Base-by-base conservation (phyloP, 148 eudicot genomes). In the Nyssa sinensis region DNA sequence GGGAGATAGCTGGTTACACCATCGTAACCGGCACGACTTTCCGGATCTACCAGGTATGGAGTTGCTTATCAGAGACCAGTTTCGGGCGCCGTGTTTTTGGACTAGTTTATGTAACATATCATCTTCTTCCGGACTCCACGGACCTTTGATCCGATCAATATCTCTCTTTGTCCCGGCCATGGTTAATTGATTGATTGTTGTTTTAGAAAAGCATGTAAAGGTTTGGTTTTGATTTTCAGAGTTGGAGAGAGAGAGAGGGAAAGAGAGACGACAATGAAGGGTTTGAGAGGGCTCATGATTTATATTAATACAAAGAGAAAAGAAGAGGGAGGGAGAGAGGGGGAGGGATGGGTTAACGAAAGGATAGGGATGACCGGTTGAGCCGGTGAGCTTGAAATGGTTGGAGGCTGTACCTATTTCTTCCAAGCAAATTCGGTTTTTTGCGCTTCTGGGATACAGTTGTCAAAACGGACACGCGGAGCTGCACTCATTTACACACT, bases 21-120 rank as follows among this genome's bases (percentile, higher is more conserved):
- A n/a, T n/a, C n/a, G 77, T 3, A 89, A 64, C 5, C 94, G 74
- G 51, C 94, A 90, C 1, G 89, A 86, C 28, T 90, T 90, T 0
- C 94, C 91, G 71, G 91, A 82, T 17, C 91, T 69, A 0, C 94
- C 94, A 0, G 91, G 88, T 3, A 90, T 88, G 0, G 91, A 84
- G 55, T 84, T 88, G 83, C 91, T 84, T 28, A 90, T 88, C 33
- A 84, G 11, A 4, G 94, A 84, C 94, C 94, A 90, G 78, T 88
- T 90, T 47, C 91, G 58, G 0, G 94, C 86, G 24, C 94, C 94
- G 78, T 82, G 87, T 60, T 86, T 81, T 14, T 86, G 78, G 58
- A 90, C 94, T 0, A 90, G 80, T n/a, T 74, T n/a, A n/a, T n/a
- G n/a, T n/a, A n/a, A n/a, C n/a, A n/a, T n/a, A n/a, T n/a, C n/a